These are phyloP conservation scores for Apiotrichum brassicae DNA, from an alignment of 1,284 basidiomycete species.

Conservation along the genomic window DNA sequence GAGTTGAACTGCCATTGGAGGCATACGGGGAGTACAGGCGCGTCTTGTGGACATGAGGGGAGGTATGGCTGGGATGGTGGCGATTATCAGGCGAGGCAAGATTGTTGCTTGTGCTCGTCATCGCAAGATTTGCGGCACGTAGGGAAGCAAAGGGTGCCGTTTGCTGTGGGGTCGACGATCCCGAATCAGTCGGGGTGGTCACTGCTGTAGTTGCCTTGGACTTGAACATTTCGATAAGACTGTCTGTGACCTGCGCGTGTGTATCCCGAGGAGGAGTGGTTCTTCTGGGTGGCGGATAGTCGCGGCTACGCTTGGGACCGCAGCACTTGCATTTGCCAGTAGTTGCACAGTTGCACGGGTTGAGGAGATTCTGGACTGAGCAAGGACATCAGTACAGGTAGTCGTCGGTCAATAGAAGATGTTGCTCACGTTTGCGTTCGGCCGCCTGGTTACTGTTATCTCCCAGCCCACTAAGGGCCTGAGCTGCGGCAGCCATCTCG, in stretches of 20 bases:
- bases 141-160: constrained; percentile 1
- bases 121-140: constrained; percentile 4
- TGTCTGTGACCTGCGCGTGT: constrained; percentile 19
- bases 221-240: constrained; percentile 32
- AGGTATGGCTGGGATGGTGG: constrained; percentile 41
- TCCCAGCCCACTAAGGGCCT: constrained; percentile 33
- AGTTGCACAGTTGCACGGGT: constrained; percentile 49
- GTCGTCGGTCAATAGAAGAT: constrained; percentile 49
- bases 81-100: constrained; percentile 32
- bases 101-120: constrained; percentile 7
- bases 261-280: not conserved
- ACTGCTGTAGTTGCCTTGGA: constrained; percentile 20
- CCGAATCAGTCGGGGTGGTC: constrained; percentile 4
- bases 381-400: not conserved
- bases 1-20: constrained; percentile 21
- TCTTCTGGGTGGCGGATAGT: not conserved
- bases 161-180: constrained; percentile 13
- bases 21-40: constrained; percentile 47
- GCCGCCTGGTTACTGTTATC: constrained; percentile 24
- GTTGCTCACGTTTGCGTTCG: constrained; percentile 27
- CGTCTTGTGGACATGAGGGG: constrained; percentile 44
- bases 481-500: constrained; percentile 43
- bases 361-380: constrained; percentile 34
- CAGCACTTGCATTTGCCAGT: constrained; percentile 55
- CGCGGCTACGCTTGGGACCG: constrained; percentile 39